Percentiles rank a stretch among this genome's conserved stretches.
phyloP scores from a whole-genome alignment of 2,329 filamentous ascomycete species.

The Aureobasidium leucospermi region DNA sequence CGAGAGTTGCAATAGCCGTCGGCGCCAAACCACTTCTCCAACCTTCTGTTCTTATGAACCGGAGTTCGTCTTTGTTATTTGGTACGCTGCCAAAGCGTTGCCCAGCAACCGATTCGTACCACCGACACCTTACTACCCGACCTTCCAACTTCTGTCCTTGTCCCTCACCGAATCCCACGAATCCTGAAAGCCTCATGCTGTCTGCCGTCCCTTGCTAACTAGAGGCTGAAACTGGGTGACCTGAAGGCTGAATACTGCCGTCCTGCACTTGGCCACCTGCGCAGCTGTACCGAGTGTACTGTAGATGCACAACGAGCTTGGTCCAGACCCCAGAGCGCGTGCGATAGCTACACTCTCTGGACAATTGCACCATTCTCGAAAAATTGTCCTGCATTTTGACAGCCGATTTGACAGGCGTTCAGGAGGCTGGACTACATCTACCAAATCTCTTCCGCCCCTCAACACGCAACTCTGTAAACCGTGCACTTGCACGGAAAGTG shows the following conservation, averaged over 20 bases:
- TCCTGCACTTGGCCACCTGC: too few species aligned
- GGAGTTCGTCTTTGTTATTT: neutral
- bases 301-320: too few species aligned
- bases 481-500: too few species aligned
- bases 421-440: too few species aligned
- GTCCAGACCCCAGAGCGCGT: too few species aligned
- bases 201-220: slow-evolving; percentile 8
- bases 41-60: neutral
- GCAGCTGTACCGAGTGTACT: too few species aligned
- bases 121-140: neutral
- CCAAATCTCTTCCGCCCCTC: too few species aligned
- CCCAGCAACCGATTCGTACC: slow-evolving; percentile 1
- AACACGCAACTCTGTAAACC: too few species aligned
- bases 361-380: too few species aligned
- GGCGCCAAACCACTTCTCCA: neutral
- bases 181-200: neutral
- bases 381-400: too few species aligned
- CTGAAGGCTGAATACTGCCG: neutral
- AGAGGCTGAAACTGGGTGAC: neutral
- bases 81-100: neutral
- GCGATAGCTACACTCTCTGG: too few species aligned
- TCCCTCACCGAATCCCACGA: slow-evolving; percentile 2
- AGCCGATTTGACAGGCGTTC: too few species aligned
- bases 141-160: neutral
- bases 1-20: neutral